Evolutionary conservation across 176 grass and related monocot species (phyloP).

Genomic region (Oryza coarctata): DNA sequence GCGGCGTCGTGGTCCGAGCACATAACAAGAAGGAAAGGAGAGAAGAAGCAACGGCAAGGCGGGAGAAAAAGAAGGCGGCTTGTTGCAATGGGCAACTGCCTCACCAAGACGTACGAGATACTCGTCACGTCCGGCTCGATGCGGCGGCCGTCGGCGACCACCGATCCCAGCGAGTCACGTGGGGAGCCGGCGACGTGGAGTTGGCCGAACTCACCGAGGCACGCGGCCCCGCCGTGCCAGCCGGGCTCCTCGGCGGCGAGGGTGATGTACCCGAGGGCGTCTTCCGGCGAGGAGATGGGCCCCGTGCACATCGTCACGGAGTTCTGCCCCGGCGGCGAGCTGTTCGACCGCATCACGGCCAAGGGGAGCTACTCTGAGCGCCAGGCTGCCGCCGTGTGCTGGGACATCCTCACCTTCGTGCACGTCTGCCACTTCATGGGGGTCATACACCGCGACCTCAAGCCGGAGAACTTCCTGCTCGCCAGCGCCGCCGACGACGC

Average conservation of each 20-base stretch:
- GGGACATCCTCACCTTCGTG: constrained; percentile 66
- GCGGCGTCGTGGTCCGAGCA: neutral
- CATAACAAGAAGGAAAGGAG: too few relatives aligned
- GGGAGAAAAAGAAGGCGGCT: neutral
- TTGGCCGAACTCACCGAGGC: neutral
- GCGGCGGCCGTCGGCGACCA: neutral
- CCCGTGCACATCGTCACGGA: constrained; percentile 79
- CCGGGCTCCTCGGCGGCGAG: constrained; percentile 11
- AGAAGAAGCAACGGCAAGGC: too few relatives aligned
- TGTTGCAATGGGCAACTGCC: constrained; percentile 66
- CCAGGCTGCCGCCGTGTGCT: constrained; percentile 61
- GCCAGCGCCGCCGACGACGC: constrained; percentile 54
- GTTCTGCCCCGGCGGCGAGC: constrained; percentile 85
- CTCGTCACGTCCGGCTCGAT: constrained; percentile 42
- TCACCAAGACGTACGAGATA: constrained; percentile 55
- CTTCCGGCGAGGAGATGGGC: neutral
- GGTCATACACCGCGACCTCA: constrained; percentile 85
- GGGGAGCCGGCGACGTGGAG: too few relatives aligned
- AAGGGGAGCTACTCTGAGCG: constrained; percentile 68
- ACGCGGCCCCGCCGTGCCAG: neutral
- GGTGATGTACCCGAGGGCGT: neutral
- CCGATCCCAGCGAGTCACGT: neutral
- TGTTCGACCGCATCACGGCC: constrained; percentile 80
- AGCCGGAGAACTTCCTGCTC: constrained; percentile 88
- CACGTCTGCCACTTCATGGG: constrained; percentile 96